Percentiles rank a stretch among this genome's conserved stretches.
These are phyloP conservation scores for Discostella stelligeroides DNA, from an alignment of 108 stramenopile genomes.

Conservation along the genomic window DNA sequence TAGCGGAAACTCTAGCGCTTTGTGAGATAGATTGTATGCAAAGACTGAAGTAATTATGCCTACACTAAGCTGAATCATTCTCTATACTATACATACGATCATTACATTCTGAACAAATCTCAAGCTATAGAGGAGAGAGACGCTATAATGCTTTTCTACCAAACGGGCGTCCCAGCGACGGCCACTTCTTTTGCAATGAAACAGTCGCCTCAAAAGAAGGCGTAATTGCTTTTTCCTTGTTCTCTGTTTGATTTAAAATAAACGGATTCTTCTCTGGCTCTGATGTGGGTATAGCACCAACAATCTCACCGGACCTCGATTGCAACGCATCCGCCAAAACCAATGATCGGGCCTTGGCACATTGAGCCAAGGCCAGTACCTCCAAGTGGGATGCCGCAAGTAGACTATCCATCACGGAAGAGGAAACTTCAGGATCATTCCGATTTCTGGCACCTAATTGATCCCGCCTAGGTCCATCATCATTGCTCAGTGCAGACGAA, in stretches of 20 bases:
- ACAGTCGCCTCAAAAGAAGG: neutral
- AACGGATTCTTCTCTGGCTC: neutral
- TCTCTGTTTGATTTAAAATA: neutral
- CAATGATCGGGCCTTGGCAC: slow-evolving; percentile 33
- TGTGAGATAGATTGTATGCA: too few species aligned
- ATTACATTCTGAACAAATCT: neutral
- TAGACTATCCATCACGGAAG: slow-evolving; percentile 34
- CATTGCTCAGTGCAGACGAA: neutral
- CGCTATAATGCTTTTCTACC: slow-evolving; percentile 3
- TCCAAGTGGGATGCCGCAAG: slow-evolving; percentile 41
- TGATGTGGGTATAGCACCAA: neutral
- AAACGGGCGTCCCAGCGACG: slow-evolving; percentile 23
- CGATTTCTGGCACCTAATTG: neutral
- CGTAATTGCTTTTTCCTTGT: neutral
- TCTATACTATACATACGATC: too few species aligned
- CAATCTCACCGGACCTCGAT: slow-evolving; percentile 4
- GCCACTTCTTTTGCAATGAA: neutral
- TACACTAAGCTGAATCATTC: too few species aligned
- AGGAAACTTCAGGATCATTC: slow-evolving; percentile 1
- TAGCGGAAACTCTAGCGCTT: too few species aligned
- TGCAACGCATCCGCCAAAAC: slow-evolving; percentile 29
- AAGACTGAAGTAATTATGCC: too few species aligned
- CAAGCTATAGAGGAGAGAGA: too few species aligned
- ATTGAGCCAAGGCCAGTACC: slow-evolving; percentile 32
- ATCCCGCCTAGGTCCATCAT: slow-evolving; percentile 7